Percentiles rank a stretch among this genome's conserved stretches.
Evolutionary conservation across 257 asterid species (phyloP).

Genomic region (Haberlea rhodopensis): DNA sequence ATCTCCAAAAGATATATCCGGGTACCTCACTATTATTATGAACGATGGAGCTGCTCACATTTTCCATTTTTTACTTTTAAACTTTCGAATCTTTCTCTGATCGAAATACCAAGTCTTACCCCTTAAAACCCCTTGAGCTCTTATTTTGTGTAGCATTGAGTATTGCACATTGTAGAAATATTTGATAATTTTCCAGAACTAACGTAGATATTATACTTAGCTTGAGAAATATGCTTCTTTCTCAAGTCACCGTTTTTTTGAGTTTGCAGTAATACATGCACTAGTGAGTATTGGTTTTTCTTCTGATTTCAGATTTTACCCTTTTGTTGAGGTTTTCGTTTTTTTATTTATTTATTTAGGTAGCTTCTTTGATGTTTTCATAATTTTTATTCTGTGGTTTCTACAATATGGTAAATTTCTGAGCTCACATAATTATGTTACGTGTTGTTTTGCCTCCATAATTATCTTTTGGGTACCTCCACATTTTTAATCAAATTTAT

Average conservation of each 20-base stretch:
- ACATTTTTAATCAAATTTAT: not conserved
- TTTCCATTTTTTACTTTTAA: slow-evolving; percentile 12
- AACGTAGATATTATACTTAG: not conserved
- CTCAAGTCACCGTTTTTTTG: not conserved
- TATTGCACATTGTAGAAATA: not conserved
- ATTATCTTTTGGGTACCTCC: not conserved
- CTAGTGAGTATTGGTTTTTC: no score
- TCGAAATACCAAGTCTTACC: not conserved
- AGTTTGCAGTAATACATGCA: not conserved
- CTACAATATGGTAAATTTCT: not conserved
- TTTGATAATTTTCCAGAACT: not conserved
- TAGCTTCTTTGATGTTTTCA: no score
- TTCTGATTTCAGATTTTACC: no score
- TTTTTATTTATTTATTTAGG: no score
- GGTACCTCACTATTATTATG: slow-evolving; percentile 41
- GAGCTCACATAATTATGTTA: not conserved
- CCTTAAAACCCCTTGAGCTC: not conserved
- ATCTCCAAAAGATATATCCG: slow-evolving; percentile 97
- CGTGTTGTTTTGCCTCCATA: not conserved
- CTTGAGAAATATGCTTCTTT: slow-evolving; percentile 2
- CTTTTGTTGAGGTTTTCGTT: no score
- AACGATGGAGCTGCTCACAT: slow-evolving; percentile 20
- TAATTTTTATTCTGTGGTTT: no score
- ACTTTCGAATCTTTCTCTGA: not conserved
- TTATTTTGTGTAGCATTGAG: slow-evolving; percentile 7